Conservation (phyloP, 768 basidiomycete genomes). For the Sutorius australiensis region DNA sequence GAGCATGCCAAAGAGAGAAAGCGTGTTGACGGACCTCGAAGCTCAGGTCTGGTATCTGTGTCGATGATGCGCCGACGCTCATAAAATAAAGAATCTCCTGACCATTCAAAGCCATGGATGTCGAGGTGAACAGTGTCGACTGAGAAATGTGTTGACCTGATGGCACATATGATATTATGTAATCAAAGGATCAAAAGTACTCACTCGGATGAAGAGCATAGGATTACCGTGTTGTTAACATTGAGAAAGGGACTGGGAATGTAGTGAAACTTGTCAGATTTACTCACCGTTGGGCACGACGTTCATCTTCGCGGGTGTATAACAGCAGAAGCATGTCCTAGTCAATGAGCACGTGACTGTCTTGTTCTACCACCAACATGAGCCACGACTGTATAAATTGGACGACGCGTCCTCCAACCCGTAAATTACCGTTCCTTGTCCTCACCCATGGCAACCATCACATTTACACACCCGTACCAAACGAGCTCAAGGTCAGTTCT, state of each 20-base stretch:
- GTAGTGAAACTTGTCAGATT: too few relatives aligned
- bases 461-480: conserved; percentile 20
- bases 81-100: conserved; percentile 25
- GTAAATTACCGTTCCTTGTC: conserved; percentile 20
- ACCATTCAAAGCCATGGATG: conserved; percentile 12
- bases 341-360: too few relatives aligned
- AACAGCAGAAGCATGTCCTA: too few relatives aligned
- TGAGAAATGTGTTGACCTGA: neutral
- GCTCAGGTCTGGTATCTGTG: conserved; percentile 14
- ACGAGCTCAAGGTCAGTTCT: conserved; percentile 12
- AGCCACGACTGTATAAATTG: conserved; percentile 28
- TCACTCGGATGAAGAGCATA: too few relatives aligned
- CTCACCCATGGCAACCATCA: conserved; percentile 13
- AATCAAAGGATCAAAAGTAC: neutral
- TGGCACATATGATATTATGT: conserved; percentile 9
- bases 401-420: conserved; percentile 14
- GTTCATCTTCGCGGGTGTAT: too few relatives aligned
- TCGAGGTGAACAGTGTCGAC: neutral
- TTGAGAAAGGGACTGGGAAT: too few relatives aligned
- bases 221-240: too few relatives aligned
- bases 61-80: conserved; percentile 23
- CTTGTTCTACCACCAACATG: conserved; percentile 6
- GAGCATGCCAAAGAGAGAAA: neutral
- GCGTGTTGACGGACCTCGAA: conserved; percentile 25
- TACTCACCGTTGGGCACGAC: too few relatives aligned